Evolutionary conservation across 768 basidiomycete genomes (phyloP).

Genomic region (Tricholoma terreum): DNA sequence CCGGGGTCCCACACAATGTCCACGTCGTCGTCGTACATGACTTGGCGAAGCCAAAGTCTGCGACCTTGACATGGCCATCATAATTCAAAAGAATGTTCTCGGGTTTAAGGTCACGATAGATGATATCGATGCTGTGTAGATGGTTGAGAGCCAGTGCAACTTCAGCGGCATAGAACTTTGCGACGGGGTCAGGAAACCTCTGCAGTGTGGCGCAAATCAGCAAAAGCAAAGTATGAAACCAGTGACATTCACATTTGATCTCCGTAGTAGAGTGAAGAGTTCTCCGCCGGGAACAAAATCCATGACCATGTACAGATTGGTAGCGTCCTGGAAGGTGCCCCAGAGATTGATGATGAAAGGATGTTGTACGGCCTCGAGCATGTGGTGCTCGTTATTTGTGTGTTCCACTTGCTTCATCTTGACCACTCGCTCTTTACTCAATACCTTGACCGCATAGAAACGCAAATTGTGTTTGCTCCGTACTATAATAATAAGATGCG

Average conservation of each 20-base stretch:
- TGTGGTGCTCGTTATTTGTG: slow-evolving; percentile 90
- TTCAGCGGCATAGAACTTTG: slow-evolving; percentile 96
- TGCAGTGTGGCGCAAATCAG: slow-evolving; percentile 33
- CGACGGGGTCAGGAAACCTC: slow-evolving; percentile 95
- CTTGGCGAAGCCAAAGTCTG: slow-evolving; percentile 97
- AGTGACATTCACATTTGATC: slow-evolving; percentile 68
- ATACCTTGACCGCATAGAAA: slow-evolving; percentile 93
- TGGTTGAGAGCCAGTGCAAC: slow-evolving; percentile 92
- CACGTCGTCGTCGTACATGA: slow-evolving; percentile 82
- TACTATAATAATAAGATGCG: slow-evolving; percentile 41
- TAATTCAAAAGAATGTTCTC: slow-evolving; percentile 91
- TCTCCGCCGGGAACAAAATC: slow-evolving; percentile 97
- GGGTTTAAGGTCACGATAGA: slow-evolving; percentile 97
- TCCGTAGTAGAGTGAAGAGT: slow-evolving; percentile 87
- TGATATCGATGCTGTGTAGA: slow-evolving; percentile 81
- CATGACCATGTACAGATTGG: slow-evolving; percentile 98
- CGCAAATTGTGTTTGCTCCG: slow-evolving; percentile 93
- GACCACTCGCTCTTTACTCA: slow-evolving; percentile 91
- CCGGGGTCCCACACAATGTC: slow-evolving; percentile 94
- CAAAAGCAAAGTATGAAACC: slow-evolving; percentile 3
- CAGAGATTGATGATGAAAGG: slow-evolving; percentile 96
- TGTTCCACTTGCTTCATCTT: slow-evolving; percentile 95
- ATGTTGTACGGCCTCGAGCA: slow-evolving; percentile 83
- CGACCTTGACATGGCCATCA: slow-evolving; percentile 97
- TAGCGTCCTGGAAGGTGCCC: slow-evolving; percentile 89